Evolutionary conservation across 2,329 filamentous ascomycete genomes (phyloP).

Genomic region (Diaporthe sp.): DNA sequence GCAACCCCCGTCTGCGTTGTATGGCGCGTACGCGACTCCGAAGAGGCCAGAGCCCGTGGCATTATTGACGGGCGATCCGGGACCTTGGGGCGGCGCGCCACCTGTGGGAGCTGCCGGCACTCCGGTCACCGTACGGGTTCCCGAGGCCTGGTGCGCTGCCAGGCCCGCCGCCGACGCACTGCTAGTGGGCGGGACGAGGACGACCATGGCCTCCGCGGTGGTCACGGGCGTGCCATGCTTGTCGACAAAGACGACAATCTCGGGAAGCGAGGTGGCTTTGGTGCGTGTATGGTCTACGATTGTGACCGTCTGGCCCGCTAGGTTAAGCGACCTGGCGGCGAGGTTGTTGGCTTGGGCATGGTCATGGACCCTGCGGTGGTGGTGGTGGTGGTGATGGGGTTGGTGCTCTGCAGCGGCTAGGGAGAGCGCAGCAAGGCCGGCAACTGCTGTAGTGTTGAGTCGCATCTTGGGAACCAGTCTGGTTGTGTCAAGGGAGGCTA

Average conservation of each 20-base stretch:
- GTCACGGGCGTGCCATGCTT: conserved; percentile 66
- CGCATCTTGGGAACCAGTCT: conserved; percentile 28
- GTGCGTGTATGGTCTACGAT: conserved; percentile 55
- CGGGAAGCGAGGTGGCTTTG: conserved; percentile 57
- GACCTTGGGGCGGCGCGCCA: neutral
- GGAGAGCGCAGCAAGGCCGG: conserved; percentile 27
- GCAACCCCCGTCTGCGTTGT: conserved; percentile 70
- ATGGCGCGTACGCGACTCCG: conserved; percentile 65
- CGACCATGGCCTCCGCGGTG: conserved; percentile 56
- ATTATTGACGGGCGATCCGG: conserved; percentile 15
- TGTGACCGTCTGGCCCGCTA: conserved; percentile 46
- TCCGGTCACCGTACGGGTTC: neutral
- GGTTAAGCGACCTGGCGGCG: conserved; percentile 26
- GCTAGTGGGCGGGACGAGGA: conserved; percentile 46
- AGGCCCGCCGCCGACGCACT: conserved; percentile 15
- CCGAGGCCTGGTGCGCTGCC: neutral
- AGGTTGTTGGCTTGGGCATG: conserved; percentile 32
- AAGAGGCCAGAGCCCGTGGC: conserved; percentile 47
- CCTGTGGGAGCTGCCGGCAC: neutral
- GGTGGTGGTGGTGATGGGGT: conserved; percentile 32
- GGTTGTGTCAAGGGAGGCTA: conserved; percentile 21
- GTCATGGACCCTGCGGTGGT: conserved; percentile 32
- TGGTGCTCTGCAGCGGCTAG: conserved; percentile 37
- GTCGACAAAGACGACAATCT: conserved; percentile 73
- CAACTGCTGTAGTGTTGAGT: conserved; percentile 4